A percentile compares a stretch with the other conserved stretches of the same genome.
Conservation (phyloP, 352 stramenopile species). For the Phytophthora cactorum region DNA sequence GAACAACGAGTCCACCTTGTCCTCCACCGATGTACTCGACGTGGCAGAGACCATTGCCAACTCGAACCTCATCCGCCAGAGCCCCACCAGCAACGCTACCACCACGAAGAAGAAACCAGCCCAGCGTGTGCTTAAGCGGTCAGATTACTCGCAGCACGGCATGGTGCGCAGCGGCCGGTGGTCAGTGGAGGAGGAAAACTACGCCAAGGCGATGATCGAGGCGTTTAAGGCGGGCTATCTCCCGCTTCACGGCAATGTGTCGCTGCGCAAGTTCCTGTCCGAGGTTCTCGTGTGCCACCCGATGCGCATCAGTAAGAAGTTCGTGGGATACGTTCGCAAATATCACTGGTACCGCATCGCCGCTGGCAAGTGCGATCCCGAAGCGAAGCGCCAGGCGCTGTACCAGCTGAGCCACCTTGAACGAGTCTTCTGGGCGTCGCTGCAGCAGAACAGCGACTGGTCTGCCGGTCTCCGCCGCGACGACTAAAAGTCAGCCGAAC, state of each 20-base stretch:
- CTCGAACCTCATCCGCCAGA: slow-evolving; percentile 32
- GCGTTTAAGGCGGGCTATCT: slow-evolving; percentile 77
- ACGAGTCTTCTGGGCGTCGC: slow-evolving; percentile 65
- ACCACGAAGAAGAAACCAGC: slow-evolving; percentile 41
- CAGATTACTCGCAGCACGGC: slow-evolving; percentile 81
- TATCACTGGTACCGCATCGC: slow-evolving; percentile 88
- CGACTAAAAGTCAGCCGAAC: slow-evolving; percentile 16
- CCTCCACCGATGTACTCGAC: slow-evolving; percentile 23
- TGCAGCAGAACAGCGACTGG: slow-evolving; percentile 70
- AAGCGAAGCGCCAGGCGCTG: slow-evolving; percentile 51
- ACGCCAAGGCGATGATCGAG: slow-evolving; percentile 86
- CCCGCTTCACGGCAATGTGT: slow-evolving; percentile 81
- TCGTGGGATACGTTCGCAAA: slow-evolving; percentile 88
- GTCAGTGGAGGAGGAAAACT: slow-evolving; percentile 78
- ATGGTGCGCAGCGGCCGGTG: slow-evolving; percentile 74
- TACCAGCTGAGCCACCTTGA: slow-evolving; percentile 54
- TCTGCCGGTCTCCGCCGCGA: slow-evolving; percentile 25
- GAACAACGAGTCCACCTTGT: slow-evolving; percentile 56
- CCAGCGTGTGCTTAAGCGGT: slow-evolving; percentile 71
- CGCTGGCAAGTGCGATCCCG: slow-evolving; percentile 61
- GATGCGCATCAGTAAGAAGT: slow-evolving; percentile 94
- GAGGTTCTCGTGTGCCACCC: slow-evolving; percentile 89
- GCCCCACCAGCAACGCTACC: slow-evolving; percentile 19
- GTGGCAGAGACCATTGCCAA: slow-evolving; percentile 31
- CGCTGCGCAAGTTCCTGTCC: slow-evolving; percentile 86